phyloP scores from a whole-genome alignment of 2,329 filamentous ascomycete species.

The Calonectria montana region DNA sequence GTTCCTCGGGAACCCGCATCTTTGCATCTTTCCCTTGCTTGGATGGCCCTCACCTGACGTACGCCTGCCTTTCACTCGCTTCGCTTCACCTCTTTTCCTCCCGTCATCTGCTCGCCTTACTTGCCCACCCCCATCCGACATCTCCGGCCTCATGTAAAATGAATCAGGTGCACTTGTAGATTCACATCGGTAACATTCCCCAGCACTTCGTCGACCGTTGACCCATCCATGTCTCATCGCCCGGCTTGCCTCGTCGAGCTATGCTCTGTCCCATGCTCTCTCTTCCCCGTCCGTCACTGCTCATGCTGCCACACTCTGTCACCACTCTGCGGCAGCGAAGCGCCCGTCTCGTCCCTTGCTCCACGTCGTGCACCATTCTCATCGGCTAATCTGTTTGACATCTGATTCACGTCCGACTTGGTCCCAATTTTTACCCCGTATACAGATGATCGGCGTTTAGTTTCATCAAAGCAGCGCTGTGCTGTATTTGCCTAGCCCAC shows the following conservation, averaged over 20 bases:
- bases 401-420: not conserved
- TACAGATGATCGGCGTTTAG: constrained; percentile 4
- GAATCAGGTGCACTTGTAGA: not conserved
- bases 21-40: not conserved
- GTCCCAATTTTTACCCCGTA: not conserved
- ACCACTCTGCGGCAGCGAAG: constrained; percentile 12
- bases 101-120: not conserved
- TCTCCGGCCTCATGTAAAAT: constrained; percentile 13
- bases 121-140: not conserved
- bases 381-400: not conserved
- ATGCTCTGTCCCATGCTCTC: constrained; percentile 6
- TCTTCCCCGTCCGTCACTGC: not conserved
- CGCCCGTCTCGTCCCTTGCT: not conserved
- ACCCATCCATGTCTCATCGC: not conserved
- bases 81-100: not conserved
- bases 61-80: not conserved
- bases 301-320: constrained; percentile 7
- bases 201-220: not conserved
- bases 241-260: not conserved
- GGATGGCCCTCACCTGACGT: not conserved
- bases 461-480: not conserved
- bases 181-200: not conserved
- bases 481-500: not conserved
- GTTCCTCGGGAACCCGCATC: not conserved
- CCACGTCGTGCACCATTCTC: constrained; percentile 14